Evolutionary conservation across 2,329 filamentous ascomycete genomes (phyloP).

Genomic region (Aspergillus sp.): DNA sequence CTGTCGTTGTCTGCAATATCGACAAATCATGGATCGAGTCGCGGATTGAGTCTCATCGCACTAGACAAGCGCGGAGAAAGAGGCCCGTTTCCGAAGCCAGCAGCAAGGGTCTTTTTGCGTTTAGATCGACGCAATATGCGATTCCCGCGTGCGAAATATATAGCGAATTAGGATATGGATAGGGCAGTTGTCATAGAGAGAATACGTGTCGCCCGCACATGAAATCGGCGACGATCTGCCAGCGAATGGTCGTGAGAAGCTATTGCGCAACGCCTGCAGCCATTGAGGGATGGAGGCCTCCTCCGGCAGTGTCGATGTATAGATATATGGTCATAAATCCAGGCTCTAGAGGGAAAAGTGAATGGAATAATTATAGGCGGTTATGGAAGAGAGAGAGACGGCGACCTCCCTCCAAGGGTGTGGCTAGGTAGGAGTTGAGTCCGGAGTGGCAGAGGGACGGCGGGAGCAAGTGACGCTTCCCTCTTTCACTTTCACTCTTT

Average conservation of each 20-base stretch:
- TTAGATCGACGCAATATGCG: not conserved
- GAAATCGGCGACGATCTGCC: conserved; percentile 8
- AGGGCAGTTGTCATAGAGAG: not conserved
- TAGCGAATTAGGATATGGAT: not conserved
- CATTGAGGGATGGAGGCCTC: conserved; percentile 12
- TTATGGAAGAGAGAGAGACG: not conserved
- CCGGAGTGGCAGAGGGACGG: not conserved
- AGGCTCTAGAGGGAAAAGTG: not conserved
- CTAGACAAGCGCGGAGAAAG: conserved; percentile 6
- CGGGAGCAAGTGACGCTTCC: conserved; percentile 10
- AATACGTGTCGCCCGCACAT: conserved; percentile 2
- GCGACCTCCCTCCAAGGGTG: conserved; percentile 7
- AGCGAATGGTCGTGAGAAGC: conserved; percentile 6
- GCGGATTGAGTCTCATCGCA: conserved; percentile 4
- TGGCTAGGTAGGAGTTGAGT: not conserved
- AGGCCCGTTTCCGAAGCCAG: not conserved
- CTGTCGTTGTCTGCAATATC: not conserved
- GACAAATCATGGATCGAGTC: not conserved
- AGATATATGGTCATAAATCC: not conserved
- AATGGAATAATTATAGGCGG: not conserved
- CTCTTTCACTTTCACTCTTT: not conserved
- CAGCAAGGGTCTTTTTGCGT: not conserved
- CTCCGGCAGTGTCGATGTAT: conserved; percentile 1
- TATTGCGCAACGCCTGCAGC: conserved; percentile 9
- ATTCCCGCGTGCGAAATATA: not conserved